Evolutionary conservation across 176 grass and related monocot genomes (phyloP).

Genomic region (Carex parvula): DNA sequence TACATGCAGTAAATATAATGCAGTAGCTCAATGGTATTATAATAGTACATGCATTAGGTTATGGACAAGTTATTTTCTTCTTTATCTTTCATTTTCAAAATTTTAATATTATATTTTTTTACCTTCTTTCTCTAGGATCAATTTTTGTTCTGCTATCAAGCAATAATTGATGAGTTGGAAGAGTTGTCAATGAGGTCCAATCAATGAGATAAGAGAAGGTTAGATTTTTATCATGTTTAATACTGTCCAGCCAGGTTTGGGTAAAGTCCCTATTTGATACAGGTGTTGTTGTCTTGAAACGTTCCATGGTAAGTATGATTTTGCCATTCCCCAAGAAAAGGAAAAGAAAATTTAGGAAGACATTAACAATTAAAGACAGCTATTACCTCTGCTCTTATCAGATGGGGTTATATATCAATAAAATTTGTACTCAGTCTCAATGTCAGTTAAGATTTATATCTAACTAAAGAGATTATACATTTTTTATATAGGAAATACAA

Average conservation of each 20-base stretch:
- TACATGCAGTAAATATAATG: not conserved
- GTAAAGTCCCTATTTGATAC: not conserved
- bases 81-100: not conserved
- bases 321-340: not conserved
- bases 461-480: not conserved
- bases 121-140: constrained; percentile 57
- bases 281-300: not conserved
- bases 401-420: no score
- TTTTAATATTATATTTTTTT: constrained; percentile 12
- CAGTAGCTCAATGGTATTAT: no score
- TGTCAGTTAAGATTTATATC: not conserved
- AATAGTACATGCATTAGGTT: not conserved
- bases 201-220: constrained; percentile 20
- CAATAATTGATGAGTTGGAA: constrained; percentile 55
- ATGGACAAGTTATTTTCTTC: constrained; percentile 1
- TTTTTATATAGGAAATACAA: not conserved
- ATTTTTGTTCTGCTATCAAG: constrained; percentile 64
- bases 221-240: constrained; percentile 6
- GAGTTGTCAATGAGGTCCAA: constrained; percentile 41
- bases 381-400: not conserved
- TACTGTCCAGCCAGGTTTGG: not conserved
- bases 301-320: not conserved
- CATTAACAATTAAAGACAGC: not conserved
- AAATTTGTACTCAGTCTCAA: no score
- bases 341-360: no score